Evolutionary conservation across 805 yeast species (phyloP).

Genomic region (Saccharomycopsis oosterbeekiorum): DNA sequence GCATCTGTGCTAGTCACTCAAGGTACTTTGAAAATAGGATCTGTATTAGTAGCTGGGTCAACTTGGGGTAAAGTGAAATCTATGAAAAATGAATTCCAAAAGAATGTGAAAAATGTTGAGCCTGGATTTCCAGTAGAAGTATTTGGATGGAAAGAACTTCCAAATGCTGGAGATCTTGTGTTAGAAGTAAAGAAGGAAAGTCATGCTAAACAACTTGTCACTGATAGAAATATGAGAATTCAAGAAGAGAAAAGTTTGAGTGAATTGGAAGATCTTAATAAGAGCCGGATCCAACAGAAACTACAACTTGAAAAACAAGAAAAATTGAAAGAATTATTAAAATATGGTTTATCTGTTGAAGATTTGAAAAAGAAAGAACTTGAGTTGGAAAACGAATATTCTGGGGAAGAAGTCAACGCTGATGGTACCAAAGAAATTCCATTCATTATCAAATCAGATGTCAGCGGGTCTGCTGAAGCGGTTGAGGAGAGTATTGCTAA

Average conservation of each 20-base stretch:
- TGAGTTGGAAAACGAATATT: slow-evolving; percentile 23
- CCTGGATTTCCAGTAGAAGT: slow-evolving; percentile 90
- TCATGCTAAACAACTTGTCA: slow-evolving; percentile 63
- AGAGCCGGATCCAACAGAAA: slow-evolving; percentile 45
- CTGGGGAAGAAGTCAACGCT: slow-evolving; percentile 20
- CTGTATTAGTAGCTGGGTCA: slow-evolving; percentile 73
- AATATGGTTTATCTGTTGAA: slow-evolving; percentile 48
- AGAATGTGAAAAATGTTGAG: slow-evolving; percentile 50
- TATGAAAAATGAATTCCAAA: slow-evolving; percentile 66
- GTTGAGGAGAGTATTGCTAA: slow-evolving; percentile 69
- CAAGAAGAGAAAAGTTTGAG: slow-evolving; percentile 46
- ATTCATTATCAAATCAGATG: slow-evolving; percentile 82
- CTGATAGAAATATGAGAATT: slow-evolving; percentile 48
- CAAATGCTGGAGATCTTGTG: slow-evolving; percentile 82
- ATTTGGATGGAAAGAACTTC: slow-evolving; percentile 90
- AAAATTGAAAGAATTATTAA: slow-evolving; percentile 44
- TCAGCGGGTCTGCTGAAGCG: slow-evolving; percentile 92
- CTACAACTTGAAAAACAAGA: slow-evolving; percentile 44
- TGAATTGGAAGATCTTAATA: slow-evolving; percentile 64
- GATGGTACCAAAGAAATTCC: slow-evolving; percentile 30
- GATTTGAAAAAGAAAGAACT: slow-evolving; percentile 31
- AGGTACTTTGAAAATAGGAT: slow-evolving; percentile 65
- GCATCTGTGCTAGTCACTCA: slow-evolving; percentile 79
- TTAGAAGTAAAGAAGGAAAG: slow-evolving; percentile 68
- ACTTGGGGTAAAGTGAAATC: slow-evolving; percentile 79